Percentiles rank a stretch among this genome's conserved stretches.
These are phyloP conservation scores for Exophiala aquamarina DNA, from an alignment of 2,329 filamentous ascomycete genomes.

Conservation along the genomic window DNA sequence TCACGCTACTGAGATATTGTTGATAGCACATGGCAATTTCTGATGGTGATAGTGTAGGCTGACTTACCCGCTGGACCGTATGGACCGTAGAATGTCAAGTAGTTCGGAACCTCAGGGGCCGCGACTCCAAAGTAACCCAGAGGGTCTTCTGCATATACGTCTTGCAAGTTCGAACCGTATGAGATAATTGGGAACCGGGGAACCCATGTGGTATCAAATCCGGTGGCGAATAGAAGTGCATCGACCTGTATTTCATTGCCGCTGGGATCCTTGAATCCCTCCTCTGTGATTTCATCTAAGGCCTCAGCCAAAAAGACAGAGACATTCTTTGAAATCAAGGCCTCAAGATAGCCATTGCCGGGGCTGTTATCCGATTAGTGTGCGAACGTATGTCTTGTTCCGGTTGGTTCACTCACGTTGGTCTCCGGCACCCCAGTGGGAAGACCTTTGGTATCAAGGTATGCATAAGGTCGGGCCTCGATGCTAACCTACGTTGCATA, in stretches of 20 bases:
- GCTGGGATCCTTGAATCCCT: constrained; percentile 6
- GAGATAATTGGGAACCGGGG: constrained; percentile 25
- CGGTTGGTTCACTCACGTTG: no score
- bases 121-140: constrained; percentile 1
- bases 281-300: constrained; percentile 7
- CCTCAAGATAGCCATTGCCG: constrained; percentile 41
- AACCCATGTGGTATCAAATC: constrained; percentile 32
- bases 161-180: constrained; percentile 26
- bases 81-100: constrained; percentile 18
- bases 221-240: constrained; percentile 18
- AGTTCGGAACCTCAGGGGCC: neutral
- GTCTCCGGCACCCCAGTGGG: neutral
- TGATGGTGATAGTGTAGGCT: no score
- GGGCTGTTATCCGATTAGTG: constrained; percentile 24
- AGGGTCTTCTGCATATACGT: constrained; percentile 6
- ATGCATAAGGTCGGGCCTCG: neutral
- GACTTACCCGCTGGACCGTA: no score
- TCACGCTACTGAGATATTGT: no score
- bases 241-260: constrained; percentile 23
- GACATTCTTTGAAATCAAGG: constrained; percentile 33
- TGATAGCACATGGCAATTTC: no score
- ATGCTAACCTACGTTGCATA: neutral
- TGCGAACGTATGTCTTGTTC: neutral
- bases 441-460: neutral
- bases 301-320: neutral